Conservation (phyloP, 768 basidiomycete species). For the Lactarius quietus region DNA sequence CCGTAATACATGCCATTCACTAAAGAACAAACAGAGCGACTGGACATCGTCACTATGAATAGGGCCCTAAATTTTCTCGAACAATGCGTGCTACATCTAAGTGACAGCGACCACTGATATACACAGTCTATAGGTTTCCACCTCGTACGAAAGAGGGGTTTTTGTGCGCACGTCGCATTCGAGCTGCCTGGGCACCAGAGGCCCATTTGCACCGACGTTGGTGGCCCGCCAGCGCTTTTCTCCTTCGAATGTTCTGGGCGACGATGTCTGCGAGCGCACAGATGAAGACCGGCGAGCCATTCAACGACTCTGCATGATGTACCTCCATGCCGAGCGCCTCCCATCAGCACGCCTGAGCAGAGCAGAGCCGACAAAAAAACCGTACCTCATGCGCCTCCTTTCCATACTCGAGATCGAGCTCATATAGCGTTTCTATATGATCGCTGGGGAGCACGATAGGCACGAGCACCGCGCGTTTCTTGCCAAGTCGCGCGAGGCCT, state of each 20-base stretch:
- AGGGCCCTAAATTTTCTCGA: background rate
- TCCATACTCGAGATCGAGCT: constrained; percentile 91
- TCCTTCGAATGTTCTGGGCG: constrained; percentile 71
- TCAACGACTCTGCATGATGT: constrained; percentile 84
- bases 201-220: constrained; percentile 72
- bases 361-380: constrained; percentile 3
- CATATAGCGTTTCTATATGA: constrained; percentile 98
- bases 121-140: constrained; percentile 39
- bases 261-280: constrained; percentile 92
- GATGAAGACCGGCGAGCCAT: constrained; percentile 94
- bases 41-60: too few species aligned
- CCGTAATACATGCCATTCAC: too few species aligned
- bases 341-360: constrained; percentile 1
- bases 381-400: constrained; percentile 87
- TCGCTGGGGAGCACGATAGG: constrained; percentile 99
- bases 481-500: constrained; percentile 73
- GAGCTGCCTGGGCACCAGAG: constrained; percentile 94
- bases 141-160: constrained; percentile 88
- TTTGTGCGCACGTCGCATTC: constrained; percentile 80
- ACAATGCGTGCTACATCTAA: background rate
- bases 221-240: constrained; percentile 54
- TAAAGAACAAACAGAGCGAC: too few species aligned
- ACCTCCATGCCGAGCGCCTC: constrained; percentile 83
- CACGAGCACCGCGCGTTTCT: constrained; percentile 75
- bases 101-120: background rate